Base-by-base conservation (phyloP, 805 yeast genomes). In the Pichia rugopelliculosa region DNA sequence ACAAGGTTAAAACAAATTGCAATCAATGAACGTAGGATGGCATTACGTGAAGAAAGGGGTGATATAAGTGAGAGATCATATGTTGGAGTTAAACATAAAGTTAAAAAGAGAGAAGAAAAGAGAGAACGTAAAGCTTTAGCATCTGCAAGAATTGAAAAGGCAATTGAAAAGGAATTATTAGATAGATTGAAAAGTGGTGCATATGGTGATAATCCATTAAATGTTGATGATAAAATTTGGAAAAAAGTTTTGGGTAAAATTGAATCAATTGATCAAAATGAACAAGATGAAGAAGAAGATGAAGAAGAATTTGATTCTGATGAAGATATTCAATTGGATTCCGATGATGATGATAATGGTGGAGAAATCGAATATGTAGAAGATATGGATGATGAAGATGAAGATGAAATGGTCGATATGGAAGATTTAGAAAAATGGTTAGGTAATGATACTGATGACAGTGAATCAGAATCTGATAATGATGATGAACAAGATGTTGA, bases 121-220 rank as follows among this genome's bases (percentile, higher is more conserved):
- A 79, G 99, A 67, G 99, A 93, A 69, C 78, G 99, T 67, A 93
- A 93, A 71, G 99, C 99, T 0, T 73, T 93, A 52, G 87, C 87
- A 22, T 98, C 99, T 36, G 99, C 99, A 23, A 87, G 86, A 73
- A 87, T 93, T 57, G 99, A 93, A 65, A 88, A 87, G 70, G 89
- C 96, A 13, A 93, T 93, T 57, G 99, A 93, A 68, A 88, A 88
- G 70, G 99, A 93, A 68, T 76, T 93, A 55, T 74, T 93, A 61
- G 96, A 90, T 46, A 82, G 99, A 68, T 77, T 93, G 61, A 93
- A 93, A 80, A 82, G 91, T 61, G 99, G 99, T 52, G 98, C 98
- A 2, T 93, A 93, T 64, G 99, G 99, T 55, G 98, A 93, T 62
- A 87, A 91, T 67, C 99, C 99, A 48, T 74, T 93, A 62, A 93